A percentile compares a stretch with the other conserved stretches of the same genome.
phyloP scores from a whole-genome alignment of 2,329 filamentous ascomycete species.

The Paraphoma sp. region DNA sequence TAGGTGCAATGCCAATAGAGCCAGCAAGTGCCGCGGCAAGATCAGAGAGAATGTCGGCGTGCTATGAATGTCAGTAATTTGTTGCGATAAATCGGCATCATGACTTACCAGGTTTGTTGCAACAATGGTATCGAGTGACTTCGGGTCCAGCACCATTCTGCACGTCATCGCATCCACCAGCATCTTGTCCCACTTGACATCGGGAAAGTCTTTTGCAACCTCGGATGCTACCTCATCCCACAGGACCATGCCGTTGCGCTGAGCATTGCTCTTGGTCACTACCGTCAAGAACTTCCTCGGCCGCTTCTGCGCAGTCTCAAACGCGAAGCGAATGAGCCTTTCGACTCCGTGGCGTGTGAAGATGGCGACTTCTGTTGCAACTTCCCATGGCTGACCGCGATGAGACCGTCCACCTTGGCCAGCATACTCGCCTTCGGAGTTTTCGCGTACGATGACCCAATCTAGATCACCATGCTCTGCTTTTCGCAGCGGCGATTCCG shows the following conservation, averaged over 20 bases:
- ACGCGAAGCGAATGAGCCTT: constrained; percentile 68
- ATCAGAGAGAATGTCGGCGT: constrained; percentile 73
- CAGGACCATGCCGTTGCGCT: constrained; percentile 71
- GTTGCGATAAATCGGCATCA: neutral
- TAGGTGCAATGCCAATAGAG: constrained; percentile 75
- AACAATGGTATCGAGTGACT: constrained; percentile 68
- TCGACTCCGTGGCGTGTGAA: constrained; percentile 68
- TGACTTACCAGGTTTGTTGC: constrained; percentile 61
- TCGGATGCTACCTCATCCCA: constrained; percentile 69
- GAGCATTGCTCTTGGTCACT: constrained; percentile 71
- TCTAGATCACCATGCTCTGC: constrained; percentile 65
- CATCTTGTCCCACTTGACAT: constrained; percentile 70
- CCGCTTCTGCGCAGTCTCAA: constrained; percentile 64
- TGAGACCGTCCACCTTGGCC: constrained; percentile 70
- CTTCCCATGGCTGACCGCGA: constrained; percentile 64
- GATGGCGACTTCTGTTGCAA: constrained; percentile 67
- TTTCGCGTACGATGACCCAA: constrained; percentile 72
- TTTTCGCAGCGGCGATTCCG: constrained; percentile 62
- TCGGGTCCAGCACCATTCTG: constrained; percentile 67
- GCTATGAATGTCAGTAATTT: constrained; percentile 27
- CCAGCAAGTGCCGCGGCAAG: constrained; percentile 73
- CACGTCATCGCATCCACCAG: constrained; percentile 72
- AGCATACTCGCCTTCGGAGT: constrained; percentile 71
- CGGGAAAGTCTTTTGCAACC: constrained; percentile 64
- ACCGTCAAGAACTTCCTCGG: constrained; percentile 66